Conservation (phyloP, 2,329 filamentous ascomycete species). For the Fusarium drepaniforme region DNA sequence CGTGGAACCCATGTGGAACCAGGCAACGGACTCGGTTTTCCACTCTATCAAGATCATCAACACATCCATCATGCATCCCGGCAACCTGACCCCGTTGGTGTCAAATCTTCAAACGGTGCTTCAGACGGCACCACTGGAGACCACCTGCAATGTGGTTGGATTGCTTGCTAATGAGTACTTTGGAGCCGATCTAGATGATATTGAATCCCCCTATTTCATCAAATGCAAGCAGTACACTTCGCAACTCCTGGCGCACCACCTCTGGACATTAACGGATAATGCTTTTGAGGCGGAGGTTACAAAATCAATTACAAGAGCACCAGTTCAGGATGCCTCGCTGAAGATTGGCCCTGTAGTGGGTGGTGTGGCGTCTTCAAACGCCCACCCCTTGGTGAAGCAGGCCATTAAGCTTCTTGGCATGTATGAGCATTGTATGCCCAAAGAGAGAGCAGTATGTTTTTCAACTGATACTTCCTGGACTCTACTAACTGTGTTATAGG, state of each 20-base stretch:
- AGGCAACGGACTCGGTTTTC: slow-evolving; percentile 63
- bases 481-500: slow-evolving; percentile 39
- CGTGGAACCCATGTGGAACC: slow-evolving; percentile 66
- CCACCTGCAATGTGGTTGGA: slow-evolving; percentile 66
- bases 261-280: slow-evolving; percentile 68
- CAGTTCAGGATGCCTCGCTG: slow-evolving; percentile 60
- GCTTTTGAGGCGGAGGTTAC: slow-evolving; percentile 67
- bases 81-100: slow-evolving; percentile 66
- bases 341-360: slow-evolving; percentile 63
- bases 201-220: slow-evolving; percentile 64
- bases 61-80: slow-evolving; percentile 64
- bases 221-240: slow-evolving; percentile 69
- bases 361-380: slow-evolving; percentile 66
- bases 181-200: slow-evolving; percentile 67
- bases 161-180: slow-evolving; percentile 71
- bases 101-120: slow-evolving; percentile 62
- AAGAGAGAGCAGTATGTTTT: slow-evolving; percentile 69
- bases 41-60: slow-evolving; percentile 62
- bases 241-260: slow-evolving; percentile 66
- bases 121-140: slow-evolving; percentile 60
- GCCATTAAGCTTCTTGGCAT: slow-evolving; percentile 70
- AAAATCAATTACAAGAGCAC: slow-evolving; percentile 65
- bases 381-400: slow-evolving; percentile 68
- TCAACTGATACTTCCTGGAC: not conserved
- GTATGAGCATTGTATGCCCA: slow-evolving; percentile 75